Evolutionary conservation across 257 asterid genomes (phyloP).

Genomic region (Marsdenia floribunda): DNA sequence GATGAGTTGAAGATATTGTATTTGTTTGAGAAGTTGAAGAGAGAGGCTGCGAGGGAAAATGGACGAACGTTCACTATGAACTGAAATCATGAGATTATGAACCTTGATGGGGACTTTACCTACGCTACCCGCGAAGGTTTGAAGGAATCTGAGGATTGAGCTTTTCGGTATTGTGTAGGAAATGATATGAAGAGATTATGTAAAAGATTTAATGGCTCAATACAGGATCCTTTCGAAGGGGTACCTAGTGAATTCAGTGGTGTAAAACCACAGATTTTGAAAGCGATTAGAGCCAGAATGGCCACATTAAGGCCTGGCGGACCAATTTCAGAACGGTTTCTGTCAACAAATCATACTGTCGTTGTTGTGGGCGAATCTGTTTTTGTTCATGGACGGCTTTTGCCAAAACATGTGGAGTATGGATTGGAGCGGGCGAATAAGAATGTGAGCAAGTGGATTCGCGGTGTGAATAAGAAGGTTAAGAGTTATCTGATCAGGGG

Average conservation of each 20-base stretch:
- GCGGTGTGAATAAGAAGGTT: constrained; percentile 49
- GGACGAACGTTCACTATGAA: constrained; percentile 74
- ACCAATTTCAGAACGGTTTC: constrained; percentile 52
- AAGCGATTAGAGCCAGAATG: constrained; percentile 55
- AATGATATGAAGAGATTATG: constrained; percentile 58
- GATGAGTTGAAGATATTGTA: constrained; percentile 79
- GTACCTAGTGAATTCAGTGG: constrained; percentile 38
- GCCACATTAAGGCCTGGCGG: constrained; percentile 74
- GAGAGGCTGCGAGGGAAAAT: constrained; percentile 55
- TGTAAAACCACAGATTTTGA: constrained; percentile 31
- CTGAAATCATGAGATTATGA: constrained; percentile 95
- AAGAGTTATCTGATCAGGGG: constrained; percentile 48
- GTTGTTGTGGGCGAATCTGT: constrained; percentile 86
- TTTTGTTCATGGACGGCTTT: constrained; percentile 88
- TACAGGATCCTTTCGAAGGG: constrained; percentile 46
- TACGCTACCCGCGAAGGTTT: constrained; percentile 48
- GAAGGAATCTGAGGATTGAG: constrained; percentile 72
- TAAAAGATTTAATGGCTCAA: constrained; percentile 25
- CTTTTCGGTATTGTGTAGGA: constrained; percentile 56
- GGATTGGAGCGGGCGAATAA: constrained; percentile 76
- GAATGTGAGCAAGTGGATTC: constrained; percentile 83
- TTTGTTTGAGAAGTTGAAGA: constrained; percentile 59
- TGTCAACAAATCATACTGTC: constrained; percentile 66
- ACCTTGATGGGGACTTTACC: constrained; percentile 72
- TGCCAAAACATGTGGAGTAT: constrained; percentile 55